These are phyloP conservation scores for Fraxinus angustifolia DNA, from an alignment of 305 asterid genomes.

Conservation along the genomic window DNA sequence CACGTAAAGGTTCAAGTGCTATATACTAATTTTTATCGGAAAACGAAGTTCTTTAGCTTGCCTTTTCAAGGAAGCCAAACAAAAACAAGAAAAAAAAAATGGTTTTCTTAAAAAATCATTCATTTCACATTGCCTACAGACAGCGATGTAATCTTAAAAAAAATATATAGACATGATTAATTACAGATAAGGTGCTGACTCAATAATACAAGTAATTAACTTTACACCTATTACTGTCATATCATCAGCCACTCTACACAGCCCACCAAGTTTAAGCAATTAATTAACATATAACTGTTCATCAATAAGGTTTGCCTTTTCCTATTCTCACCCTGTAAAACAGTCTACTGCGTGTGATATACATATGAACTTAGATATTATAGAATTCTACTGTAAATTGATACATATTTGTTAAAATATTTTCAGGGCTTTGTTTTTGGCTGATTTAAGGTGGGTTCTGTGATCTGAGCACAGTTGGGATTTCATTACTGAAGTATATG, in stretches of 20 bases:
- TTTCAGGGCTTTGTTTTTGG: not conserved
- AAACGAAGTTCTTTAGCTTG: not conserved
- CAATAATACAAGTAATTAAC: not conserved
- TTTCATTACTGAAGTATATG: conserved; percentile 18
- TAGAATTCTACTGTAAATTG: not conserved
- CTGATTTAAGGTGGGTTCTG: not conserved
- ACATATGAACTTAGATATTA: not conserved
- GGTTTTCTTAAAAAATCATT: not conserved
- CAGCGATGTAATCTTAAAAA: not conserved
- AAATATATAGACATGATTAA: not conserved
- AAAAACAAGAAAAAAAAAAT: no score
- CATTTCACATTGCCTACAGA: not conserved
- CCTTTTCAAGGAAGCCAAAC: not conserved
- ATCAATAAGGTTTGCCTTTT: not conserved
- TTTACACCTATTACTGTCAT: not conserved
- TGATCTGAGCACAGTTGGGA: conserved; percentile 25
- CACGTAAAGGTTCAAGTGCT: not conserved
- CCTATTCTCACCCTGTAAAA: not conserved
- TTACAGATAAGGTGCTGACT: not conserved
- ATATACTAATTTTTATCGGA: not conserved
- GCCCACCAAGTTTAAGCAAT: not conserved
- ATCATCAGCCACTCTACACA: not conserved
- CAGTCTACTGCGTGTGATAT: not conserved
- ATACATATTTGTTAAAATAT: not conserved
- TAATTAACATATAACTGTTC: not conserved